Evolutionary conservation across 139 green algal genomes (phyloP), one percentile per base, ranked within the genome.

Genomic region (Asterochloris erici): DNA sequence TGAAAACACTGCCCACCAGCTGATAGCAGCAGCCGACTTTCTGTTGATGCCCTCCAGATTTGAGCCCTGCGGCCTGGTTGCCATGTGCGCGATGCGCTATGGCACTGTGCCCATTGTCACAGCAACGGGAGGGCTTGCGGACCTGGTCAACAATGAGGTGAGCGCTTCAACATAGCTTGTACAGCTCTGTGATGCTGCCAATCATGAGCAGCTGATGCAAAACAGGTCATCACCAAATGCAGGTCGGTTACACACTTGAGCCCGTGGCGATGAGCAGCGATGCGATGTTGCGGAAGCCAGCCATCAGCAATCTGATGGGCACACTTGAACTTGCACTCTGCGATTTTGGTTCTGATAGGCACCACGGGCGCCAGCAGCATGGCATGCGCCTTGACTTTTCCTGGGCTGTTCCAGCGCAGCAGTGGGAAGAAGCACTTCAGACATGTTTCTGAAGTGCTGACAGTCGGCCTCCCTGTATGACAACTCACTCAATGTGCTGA

Each of bases 61-160:
- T 63, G 94, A 98, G 86, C 94, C 95, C 1, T 97, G 93, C 77
- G 95, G 94, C 19, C 90, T 98, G 76, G 91, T 97, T n/a, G 91
- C 92, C 0, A 86, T 96, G 74, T 89, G 80, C 29, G 94, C 81
- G 11, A 74, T 93, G 74, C 88, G 89, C 17, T 98, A 97, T 84
- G 94, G 93, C 47, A 84, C 92, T 0, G 75, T 97, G 17, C 94
- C 95, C 13, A 83, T 98, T 9, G 92, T 93, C 9, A 81, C 88
- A 10, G 79, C 88, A 0, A 89, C 91, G 1, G 95, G 94, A 0
- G 95, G 95, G 11, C 89, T 98, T 23, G 63, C 79, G 26, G 94
- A 98, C 82, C 81, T 95, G 6, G 83, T 95, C 14, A 75, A 74
- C 0, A 14, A 29, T 60, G 78, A 86, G 77, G 84, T 85, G 38